These are phyloP conservation scores for Chlorella sp. DNA, from an alignment of 139 green algal species.

Conservation along the genomic window DNA sequence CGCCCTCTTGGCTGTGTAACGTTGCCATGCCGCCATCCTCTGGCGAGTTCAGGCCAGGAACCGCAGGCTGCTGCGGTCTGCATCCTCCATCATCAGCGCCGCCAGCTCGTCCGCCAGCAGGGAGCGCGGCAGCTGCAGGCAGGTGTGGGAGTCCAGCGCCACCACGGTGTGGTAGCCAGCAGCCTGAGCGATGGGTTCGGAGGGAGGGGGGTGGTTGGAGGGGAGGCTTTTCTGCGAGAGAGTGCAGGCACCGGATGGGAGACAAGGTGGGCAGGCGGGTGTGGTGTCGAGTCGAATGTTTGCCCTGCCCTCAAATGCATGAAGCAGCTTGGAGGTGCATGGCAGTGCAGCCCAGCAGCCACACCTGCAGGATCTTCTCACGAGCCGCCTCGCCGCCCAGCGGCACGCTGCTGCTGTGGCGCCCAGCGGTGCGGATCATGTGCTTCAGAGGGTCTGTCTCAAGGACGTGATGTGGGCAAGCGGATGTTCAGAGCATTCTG, in stretches of 20 bases:
- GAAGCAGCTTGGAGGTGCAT: neutral
- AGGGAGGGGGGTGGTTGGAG: too few relatives aligned
- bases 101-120: constrained; percentile 5
- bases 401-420: neutral
- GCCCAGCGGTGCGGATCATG: neutral
- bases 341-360: neutral
- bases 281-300: too few relatives aligned
- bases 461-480: too few relatives aligned
- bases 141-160: neutral
- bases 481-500: too few relatives aligned
- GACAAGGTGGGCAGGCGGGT: too few relatives aligned
- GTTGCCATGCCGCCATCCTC: too few relatives aligned
- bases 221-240: too few relatives aligned
- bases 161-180: neutral
- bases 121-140: constrained; percentile 2
- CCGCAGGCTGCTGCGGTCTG: neutral
- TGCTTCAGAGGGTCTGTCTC: neutral
- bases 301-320: too few relatives aligned
- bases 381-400: neutral
- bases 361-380: constrained; percentile 3
- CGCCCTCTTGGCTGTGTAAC: too few relatives aligned
- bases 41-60: neutral
- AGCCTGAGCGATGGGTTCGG: neutral
- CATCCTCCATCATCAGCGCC: constrained; percentile 2
- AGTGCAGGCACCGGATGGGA: too few relatives aligned